A percentile compares a stretch with the other conserved stretches of the same genome.
phyloP scores from a whole-genome alignment of 768 basidiomycete genomes.

The Dentipellis sp. region DNA sequence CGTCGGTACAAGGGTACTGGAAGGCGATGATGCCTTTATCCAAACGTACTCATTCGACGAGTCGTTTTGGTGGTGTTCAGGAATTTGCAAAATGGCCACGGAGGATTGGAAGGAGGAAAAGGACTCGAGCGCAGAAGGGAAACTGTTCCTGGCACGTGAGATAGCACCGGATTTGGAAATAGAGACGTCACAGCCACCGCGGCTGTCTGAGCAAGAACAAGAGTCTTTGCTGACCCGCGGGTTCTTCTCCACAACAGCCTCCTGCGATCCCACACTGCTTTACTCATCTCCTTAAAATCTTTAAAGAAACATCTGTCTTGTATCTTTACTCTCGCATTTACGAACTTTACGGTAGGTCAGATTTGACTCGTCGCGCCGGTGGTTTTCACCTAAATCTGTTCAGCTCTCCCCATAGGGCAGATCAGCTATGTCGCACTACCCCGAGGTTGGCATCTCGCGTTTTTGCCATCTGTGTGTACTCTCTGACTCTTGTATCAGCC shows the following conservation, averaged over 20 bases:
- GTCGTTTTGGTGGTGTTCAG: too few species aligned
- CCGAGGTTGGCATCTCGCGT: slow-evolving; percentile 24
- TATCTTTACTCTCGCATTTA: neutral
- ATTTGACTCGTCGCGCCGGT: neutral
- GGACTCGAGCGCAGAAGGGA: too few species aligned
- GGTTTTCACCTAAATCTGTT: neutral
- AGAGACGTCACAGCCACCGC: too few species aligned
- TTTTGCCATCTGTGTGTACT: neutral
- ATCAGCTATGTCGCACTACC: slow-evolving; percentile 30
- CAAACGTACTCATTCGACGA: too few species aligned
- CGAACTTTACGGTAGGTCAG: neutral
- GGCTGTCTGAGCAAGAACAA: neutral
- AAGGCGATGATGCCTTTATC: too few species aligned
- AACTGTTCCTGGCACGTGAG: too few species aligned
- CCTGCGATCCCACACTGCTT: neutral
- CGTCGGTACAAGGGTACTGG: too few species aligned
- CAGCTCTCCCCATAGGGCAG: neutral
- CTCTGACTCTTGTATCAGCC: slow-evolving; percentile 27
- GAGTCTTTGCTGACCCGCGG: neutral
- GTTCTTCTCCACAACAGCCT: neutral
- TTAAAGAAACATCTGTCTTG: neutral
- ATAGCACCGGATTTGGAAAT: too few species aligned
- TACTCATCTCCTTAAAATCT: too few species aligned
- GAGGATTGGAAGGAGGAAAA: neutral
- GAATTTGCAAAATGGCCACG: neutral